Evolutionary conservation across 306 rosid species (phyloP).

Genomic region (Cucumis sativus): Cucumber_9930_V3 NC_026659.2:22065001-22065500

Average conservation of each 20-base stretch:
- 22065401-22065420: background rate
- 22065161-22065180: constrained; percentile 66
- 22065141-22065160: constrained; percentile 54
- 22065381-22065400: background rate
- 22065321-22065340: background rate
- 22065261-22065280: background rate
- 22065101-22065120: constrained; percentile 81
- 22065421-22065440: background rate
- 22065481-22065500: constrained; percentile 88
- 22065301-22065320: background rate
- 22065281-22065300: background rate
- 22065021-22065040: background rate
- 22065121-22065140: constrained; percentile 82
- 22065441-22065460: constrained; percentile 5
- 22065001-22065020: background rate
- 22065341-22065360: background rate
- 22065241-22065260: background rate
- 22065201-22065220: constrained; percentile 74
- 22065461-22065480: constrained; percentile 36
- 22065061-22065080: constrained; percentile 87
- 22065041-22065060: constrained; percentile 9
- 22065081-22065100: constrained; percentile 73
- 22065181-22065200: constrained; percentile 86
- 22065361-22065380: background rate
- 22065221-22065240: constrained; percentile 7